phyloP scores from a whole-genome alignment of 768 basidiomycete genomes.

The Leccinum imitatum region DNA sequence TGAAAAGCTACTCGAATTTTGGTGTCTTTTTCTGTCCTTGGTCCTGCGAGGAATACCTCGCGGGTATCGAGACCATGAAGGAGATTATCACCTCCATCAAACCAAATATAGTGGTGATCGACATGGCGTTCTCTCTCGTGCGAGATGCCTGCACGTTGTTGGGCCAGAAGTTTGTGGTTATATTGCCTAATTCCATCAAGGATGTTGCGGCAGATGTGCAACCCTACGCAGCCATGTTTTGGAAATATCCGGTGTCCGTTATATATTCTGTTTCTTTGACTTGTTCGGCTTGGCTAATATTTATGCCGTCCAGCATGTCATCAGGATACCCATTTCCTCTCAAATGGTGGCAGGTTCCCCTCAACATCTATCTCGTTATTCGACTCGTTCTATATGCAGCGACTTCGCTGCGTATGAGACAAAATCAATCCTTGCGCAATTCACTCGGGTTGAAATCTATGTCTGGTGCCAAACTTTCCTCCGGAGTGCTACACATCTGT shows the following conservation, averaged over 20 bases:
- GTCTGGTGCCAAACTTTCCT: too few relatives aligned
- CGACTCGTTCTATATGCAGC: too few relatives aligned
- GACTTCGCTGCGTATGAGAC: too few relatives aligned
- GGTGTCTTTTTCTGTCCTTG: neutral
- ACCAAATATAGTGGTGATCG: constrained; percentile 5
- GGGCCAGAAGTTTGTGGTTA: constrained; percentile 5
- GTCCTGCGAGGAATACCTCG: constrained; percentile 6
- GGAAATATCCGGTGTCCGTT: constrained; percentile 15
- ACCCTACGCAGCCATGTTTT: neutral
- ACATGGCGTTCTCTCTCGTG: neutral
- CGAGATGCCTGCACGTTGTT: constrained; percentile 7
- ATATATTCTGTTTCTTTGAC: neutral
- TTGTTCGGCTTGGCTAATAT: neutral
- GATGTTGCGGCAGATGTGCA: neutral
- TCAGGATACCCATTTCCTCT: constrained; percentile 14
- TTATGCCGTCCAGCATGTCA: neutral
- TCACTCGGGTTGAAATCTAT: too few relatives aligned
- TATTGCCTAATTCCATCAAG: constrained; percentile 5
- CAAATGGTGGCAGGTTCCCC: constrained; percentile 18
- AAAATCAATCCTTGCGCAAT: too few relatives aligned
- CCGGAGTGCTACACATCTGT: too few relatives aligned
- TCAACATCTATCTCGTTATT: neutral
- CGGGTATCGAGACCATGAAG: neutral
- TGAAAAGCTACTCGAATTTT: neutral
- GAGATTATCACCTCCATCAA: constrained; percentile 5